phyloP scores from a whole-genome alignment of 1,284 basidiomycete species.

The Ustilago hordei region DNA sequence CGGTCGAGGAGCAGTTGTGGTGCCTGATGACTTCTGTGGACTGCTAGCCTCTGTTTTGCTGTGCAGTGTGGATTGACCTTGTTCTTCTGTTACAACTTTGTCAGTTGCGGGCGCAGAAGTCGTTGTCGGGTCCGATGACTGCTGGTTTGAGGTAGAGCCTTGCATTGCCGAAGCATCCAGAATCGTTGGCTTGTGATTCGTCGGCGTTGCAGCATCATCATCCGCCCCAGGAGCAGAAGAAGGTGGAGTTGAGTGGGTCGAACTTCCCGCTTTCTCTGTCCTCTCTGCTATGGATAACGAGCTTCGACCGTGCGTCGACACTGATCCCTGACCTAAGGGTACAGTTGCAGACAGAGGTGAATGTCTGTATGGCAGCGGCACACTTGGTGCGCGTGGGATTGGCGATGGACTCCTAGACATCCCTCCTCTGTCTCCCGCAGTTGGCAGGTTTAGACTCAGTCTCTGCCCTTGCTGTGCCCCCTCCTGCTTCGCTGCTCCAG shows the following conservation, averaged over 20 bases:
- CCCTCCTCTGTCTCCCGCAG: background rate
- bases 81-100: background rate
- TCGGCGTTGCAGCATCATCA: background rate
- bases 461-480: background rate
- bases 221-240: slow-evolving; percentile 16
- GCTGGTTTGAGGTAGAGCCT: background rate
- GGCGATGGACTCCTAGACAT: slow-evolving; percentile 23
- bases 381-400: slow-evolving; percentile 11
- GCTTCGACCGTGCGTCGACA: slow-evolving; percentile 21
- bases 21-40: background rate
- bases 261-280: background rate
- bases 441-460: background rate
- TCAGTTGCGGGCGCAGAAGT: background rate
- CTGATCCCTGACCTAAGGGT: slow-evolving; percentile 7
- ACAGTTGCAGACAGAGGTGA: slow-evolving; percentile 15
- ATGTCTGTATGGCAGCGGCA: slow-evolving; percentile 33
- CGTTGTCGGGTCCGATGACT: background rate
- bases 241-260: slow-evolving; percentile 13
- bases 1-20: slow-evolving; percentile 13
- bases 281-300: slow-evolving; percentile 6
- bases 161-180: background rate
- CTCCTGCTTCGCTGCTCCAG: background rate
- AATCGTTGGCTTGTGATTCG: background rate
- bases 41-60: background rate
- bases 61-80: background rate